phyloP scores from a whole-genome alignment of 2,329 filamentous ascomycete species.

The Claviceps sp. region DNA sequence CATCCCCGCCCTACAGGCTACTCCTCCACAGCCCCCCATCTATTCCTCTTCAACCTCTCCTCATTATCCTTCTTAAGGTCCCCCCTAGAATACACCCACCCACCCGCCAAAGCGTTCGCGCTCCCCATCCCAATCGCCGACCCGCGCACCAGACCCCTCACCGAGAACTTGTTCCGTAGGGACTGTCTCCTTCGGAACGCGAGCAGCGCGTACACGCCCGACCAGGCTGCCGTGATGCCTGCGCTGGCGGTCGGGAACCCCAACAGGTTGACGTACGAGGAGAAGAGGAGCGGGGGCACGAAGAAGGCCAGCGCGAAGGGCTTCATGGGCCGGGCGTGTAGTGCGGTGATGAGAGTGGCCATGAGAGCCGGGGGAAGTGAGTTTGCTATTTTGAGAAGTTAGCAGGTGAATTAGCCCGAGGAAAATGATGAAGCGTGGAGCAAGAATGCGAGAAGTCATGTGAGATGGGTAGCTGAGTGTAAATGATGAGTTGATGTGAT shows the following conservation, averaged over 20 bases:
- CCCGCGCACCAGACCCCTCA: constrained; percentile 37
- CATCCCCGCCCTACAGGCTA: not conserved
- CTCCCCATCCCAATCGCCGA: constrained; percentile 35
- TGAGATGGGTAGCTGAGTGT: not conserved
- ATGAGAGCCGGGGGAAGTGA: constrained; percentile 41
- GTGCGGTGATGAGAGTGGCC: constrained; percentile 41
- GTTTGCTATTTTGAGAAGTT: constrained; percentile 25
- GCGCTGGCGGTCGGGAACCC: constrained; percentile 44
- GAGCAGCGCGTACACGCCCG: constrained; percentile 42
- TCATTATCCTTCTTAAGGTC: constrained; percentile 36
- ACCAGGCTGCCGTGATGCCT: constrained; percentile 41
- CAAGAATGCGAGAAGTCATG: not conserved
- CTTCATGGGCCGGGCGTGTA: constrained; percentile 42
- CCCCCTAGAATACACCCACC: constrained; percentile 38
- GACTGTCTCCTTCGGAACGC: constrained; percentile 34
- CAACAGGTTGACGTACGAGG: constrained; percentile 45
- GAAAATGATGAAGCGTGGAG: no score
- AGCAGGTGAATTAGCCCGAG: not conserved
- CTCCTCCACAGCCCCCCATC: constrained; percentile 28
- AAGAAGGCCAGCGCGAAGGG: constrained; percentile 37
- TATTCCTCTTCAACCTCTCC: constrained; percentile 33
- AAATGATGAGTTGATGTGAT: not conserved
- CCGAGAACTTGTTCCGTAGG: constrained; percentile 28
- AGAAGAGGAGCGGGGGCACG: constrained; percentile 27
- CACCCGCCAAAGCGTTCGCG: constrained; percentile 34